Conservation (phyloP, 23 red algal genomes). For the Chondrus crispus region DNA sequence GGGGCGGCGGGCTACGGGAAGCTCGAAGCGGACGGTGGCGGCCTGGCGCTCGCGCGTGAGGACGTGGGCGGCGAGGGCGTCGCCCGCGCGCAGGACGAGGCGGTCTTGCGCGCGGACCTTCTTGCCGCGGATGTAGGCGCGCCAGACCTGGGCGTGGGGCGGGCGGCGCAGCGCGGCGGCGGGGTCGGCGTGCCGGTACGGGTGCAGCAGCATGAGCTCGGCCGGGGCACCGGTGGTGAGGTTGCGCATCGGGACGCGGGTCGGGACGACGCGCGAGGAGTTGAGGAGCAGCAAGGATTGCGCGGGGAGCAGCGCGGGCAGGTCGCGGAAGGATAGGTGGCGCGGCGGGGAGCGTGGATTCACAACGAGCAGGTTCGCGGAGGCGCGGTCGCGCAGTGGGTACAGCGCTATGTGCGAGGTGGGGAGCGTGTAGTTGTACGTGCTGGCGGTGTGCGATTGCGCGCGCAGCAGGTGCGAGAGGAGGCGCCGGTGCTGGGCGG, state of each 20-base stretch:
- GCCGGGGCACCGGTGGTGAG: constrained; percentile 42
- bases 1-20: not conserved
- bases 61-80: constrained; percentile 16
- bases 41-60: constrained; percentile 1
- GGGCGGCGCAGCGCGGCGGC: constrained; percentile 39
- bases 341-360: not conserved
- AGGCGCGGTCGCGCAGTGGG: constrained; percentile 58
- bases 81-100: not conserved
- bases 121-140: constrained; percentile 42
- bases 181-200: constrained; percentile 9
- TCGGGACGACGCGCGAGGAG: constrained; percentile 73
- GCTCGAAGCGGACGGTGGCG: constrained; percentile 5
- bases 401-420: constrained; percentile 53
- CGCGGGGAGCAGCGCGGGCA: constrained; percentile 52
- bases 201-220: constrained; percentile 73
- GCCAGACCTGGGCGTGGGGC: constrained; percentile 15
- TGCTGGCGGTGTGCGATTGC: constrained; percentile 18
- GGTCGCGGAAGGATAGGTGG: constrained; percentile 48
- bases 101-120: constrained; percentile 40
- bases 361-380: constrained; percentile 77
- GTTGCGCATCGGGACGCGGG: constrained; percentile 72
- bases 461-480: constrained; percentile 11
- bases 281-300: constrained; percentile 68
- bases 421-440: constrained; percentile 86
- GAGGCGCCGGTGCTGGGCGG: not conserved